A percentile compares a stretch with the other conserved stretches of the same genome.
Evolutionary conservation across 768 basidiomycete species (phyloP).

Genomic region (Kwoniella europaea): DNA sequence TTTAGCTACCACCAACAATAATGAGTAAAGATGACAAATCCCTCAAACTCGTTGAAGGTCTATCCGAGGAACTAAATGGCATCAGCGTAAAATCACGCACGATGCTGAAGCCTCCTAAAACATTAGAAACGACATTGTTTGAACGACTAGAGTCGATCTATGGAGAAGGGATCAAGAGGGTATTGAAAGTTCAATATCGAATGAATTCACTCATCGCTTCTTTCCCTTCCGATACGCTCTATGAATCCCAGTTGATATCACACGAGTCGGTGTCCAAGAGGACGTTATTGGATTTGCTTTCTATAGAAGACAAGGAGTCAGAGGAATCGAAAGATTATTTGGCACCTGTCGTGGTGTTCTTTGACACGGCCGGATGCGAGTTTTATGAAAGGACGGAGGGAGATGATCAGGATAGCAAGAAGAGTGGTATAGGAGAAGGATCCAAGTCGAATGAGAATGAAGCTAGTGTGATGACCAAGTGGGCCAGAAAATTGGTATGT

Average conservation of each 20-base stretch:
- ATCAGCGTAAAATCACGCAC: conserved; percentile 1
- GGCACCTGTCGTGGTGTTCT: conserved; percentile 81
- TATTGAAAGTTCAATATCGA: conserved; percentile 86
- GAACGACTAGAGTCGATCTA: conserved; percentile 89
- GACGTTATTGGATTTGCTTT: conserved; percentile 73
- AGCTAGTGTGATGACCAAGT: conserved; percentile 77
- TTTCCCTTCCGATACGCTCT: conserved; percentile 84
- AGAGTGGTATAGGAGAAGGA: conserved; percentile 70
- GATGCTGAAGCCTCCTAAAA: conserved; percentile 67
- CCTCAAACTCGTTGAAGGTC: conserved; percentile 20
- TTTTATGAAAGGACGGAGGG: conserved; percentile 75
- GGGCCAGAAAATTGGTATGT: conserved; percentile 78
- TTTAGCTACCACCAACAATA: conserved; percentile 85
- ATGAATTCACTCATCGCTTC: conserved; percentile 86
- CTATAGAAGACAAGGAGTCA: conserved; percentile 59
- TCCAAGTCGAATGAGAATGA: conserved; percentile 95
- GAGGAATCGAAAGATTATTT: conserved; percentile 76
- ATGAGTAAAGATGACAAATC: conserved; percentile 67
- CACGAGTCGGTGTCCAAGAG: conserved; percentile 73
- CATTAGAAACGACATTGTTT: conserved; percentile 87
- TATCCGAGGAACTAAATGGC: conserved; percentile 2
- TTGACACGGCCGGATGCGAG: conserved; percentile 92
- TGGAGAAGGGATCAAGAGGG: conserved; percentile 76
- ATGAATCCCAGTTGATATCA: conserved; percentile 71
- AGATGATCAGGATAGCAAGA: conserved; percentile 63